phyloP scores from a whole-genome alignment of 129 eudicot species.

The sunflower (Helianthus annuus) region DNA sequence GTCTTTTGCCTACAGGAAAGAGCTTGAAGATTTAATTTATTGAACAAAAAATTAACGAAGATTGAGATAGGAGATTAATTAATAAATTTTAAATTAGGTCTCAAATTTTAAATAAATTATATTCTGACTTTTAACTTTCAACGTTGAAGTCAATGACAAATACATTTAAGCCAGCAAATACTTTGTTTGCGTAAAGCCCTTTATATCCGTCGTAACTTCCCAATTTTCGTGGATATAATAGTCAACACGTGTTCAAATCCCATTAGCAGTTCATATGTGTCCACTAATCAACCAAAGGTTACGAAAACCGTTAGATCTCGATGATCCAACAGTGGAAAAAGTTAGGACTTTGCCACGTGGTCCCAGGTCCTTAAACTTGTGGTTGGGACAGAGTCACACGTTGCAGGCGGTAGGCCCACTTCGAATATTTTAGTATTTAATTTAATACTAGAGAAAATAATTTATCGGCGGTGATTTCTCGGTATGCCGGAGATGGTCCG shows the following conservation, averaged over 20 bases:
- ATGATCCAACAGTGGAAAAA: conserved; percentile 16
- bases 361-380: conserved; percentile 31
- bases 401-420: conserved; percentile 28
- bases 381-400: conserved; percentile 33
- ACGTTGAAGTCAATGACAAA: too few relatives aligned
- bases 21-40: too few relatives aligned
- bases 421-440: background rate
- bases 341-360: conserved; percentile 28
- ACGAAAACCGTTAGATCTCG: conserved; percentile 13
- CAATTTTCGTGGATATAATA: conserved; percentile 33
- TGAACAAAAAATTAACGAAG: too few relatives aligned
- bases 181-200: background rate
- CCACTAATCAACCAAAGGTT: conserved; percentile 20
- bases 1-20: too few relatives aligned
- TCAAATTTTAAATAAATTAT: too few relatives aligned
- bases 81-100: too few relatives aligned
- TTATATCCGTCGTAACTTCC: conserved; percentile 11
- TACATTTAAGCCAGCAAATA: too few relatives aligned
- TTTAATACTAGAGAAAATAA: background rate
- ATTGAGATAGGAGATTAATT: too few relatives aligned
- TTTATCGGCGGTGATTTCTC: conserved; percentile 1
- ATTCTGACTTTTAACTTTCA: too few relatives aligned
- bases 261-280: conserved; percentile 25
- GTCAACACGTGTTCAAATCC: conserved; percentile 36
- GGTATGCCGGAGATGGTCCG: conserved; percentile 13